phyloP scores from a whole-genome alignment of 192 early-diverging fungal genomes.

The Umbelopsis sp. region DNA sequence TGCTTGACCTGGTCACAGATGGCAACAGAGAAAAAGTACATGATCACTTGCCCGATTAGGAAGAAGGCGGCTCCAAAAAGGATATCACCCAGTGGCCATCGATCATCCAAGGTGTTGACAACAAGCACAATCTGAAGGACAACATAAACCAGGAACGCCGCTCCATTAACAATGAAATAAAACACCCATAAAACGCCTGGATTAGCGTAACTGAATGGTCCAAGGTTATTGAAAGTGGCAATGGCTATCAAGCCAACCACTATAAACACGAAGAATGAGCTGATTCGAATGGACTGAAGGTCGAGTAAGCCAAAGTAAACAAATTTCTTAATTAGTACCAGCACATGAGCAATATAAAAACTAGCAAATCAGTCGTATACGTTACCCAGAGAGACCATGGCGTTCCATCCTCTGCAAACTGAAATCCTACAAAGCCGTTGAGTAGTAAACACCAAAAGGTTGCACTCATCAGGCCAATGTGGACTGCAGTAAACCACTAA shows the following conservation, averaged over 20 bases:
- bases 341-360: constrained; percentile 4
- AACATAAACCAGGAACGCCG: constrained; percentile 75
- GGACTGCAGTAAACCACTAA: constrained; percentile 75
- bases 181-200: constrained; percentile 73
- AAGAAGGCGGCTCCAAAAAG: constrained; percentile 80
- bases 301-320: not conserved
- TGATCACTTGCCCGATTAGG: constrained; percentile 69
- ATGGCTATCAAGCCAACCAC: constrained; percentile 68
- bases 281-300: constrained; percentile 77
- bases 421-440: constrained; percentile 90
- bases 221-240: constrained; percentile 65
- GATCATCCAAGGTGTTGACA: constrained; percentile 81
- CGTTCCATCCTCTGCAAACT: constrained; percentile 90
- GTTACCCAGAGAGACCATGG: constrained; percentile 84
- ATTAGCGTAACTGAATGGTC: constrained; percentile 50
- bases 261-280: constrained; percentile 69
- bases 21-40: constrained; percentile 66
- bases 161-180: constrained; percentile 75
- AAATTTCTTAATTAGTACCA: not conserved
- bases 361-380: not conserved
- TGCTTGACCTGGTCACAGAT: constrained; percentile 83
- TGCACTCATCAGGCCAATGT: constrained; percentile 71
- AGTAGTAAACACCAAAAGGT: constrained; percentile 83
- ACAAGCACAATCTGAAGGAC: constrained; percentile 85
- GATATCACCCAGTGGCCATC: constrained; percentile 87